A percentile compares a stretch with the other conserved stretches of the same genome.
phyloP scores from a whole-genome alignment of 2,329 filamentous ascomycete genomes.

The Aureobasidium mangrovei region DNA sequence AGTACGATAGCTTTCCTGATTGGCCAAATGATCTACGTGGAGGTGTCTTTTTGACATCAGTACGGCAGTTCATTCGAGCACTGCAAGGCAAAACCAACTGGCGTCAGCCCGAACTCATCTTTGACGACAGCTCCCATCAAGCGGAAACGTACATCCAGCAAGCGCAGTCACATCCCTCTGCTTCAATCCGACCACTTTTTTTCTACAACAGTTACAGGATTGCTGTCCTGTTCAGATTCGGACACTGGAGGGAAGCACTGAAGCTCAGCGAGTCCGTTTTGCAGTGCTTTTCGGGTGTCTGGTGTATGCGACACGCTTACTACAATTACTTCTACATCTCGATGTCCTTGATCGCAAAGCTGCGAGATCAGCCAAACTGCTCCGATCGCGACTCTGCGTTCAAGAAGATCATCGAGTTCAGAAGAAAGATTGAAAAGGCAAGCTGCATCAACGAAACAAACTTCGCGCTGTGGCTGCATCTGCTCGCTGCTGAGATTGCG shows the following conservation, averaged over 20 bases:
- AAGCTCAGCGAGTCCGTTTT: constrained; percentile 34
- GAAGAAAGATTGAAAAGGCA: constrained; percentile 56
- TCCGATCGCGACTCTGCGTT: constrained; percentile 41
- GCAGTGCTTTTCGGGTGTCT: constrained; percentile 34
- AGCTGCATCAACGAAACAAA: constrained; percentile 58
- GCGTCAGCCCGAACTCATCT: constrained; percentile 45
- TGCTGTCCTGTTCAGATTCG: constrained; percentile 35
- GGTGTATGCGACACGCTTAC: constrained; percentile 37
- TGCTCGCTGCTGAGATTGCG: constrained; percentile 59
- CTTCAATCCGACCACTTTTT: constrained; percentile 55
- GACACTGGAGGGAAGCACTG: constrained; percentile 34
- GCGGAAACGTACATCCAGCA: constrained; percentile 46
- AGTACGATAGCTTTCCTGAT: constrained; percentile 63
- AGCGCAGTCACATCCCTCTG: constrained; percentile 41
- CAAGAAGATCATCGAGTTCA: constrained; percentile 45
- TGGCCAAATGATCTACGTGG: constrained; percentile 65
- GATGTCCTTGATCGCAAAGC: constrained; percentile 31
- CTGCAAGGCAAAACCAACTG: constrained; percentile 63
- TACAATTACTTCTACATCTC: constrained; percentile 36
- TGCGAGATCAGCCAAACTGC: constrained; percentile 31
- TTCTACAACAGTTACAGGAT: constrained; percentile 55
- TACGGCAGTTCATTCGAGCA: constrained; percentile 58
- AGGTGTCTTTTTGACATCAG: constrained; percentile 57
- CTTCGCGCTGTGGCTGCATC: constrained; percentile 59
- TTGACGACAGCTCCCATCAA: constrained; percentile 61